These are phyloP conservation scores for barley (Hordeum vulgare) DNA, from an alignment of 176 grass and related monocot genomes.

Conservation along the genomic window MorexV3_pseudomolecules_assembly NC_058524.1:74569872-74570371, in stretches of 20 bases:
- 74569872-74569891: too few relatives aligned
- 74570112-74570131: neutral
- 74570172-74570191: neutral
- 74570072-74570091: conserved; percentile 88
- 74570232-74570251: neutral
- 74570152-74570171: neutral
- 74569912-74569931: too few relatives aligned
- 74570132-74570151: neutral
- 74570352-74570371: too few relatives aligned
- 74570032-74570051: conserved; percentile 84
- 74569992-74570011: too few relatives aligned
- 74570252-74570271: neutral
- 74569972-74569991: too few relatives aligned
- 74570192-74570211: too few relatives aligned
- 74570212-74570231: neutral
- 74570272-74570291: neutral
- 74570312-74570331: conserved; percentile 39
- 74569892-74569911: too few relatives aligned
- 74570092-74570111: neutral
- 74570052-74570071: conserved; percentile 97
- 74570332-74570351: too few relatives aligned
- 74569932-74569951: too few relatives aligned
- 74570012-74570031: too few relatives aligned
- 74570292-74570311: neutral
- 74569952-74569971: too few relatives aligned